phyloP scores from a whole-genome alignment of 2,329 filamentous ascomycete genomes.

The Calonectria hongkongensis region DNA sequence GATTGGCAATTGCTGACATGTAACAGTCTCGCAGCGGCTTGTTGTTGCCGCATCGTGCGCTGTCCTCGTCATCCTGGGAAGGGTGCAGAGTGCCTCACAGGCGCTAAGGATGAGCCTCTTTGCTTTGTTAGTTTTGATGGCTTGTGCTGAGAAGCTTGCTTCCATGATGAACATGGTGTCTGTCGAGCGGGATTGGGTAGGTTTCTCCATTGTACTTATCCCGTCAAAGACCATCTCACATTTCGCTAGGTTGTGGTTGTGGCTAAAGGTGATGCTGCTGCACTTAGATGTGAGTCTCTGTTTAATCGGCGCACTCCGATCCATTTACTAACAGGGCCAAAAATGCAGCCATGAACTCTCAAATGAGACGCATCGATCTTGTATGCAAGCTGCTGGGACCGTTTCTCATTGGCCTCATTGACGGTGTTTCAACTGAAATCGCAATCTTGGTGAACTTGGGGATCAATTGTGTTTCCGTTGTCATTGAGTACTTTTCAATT shows the following conservation, averaged over 20 bases:
- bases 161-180: constrained; percentile 80
- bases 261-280: constrained; percentile 46
- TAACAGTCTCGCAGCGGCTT: constrained; percentile 61
- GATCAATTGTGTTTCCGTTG: constrained; percentile 69
- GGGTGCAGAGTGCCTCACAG: constrained; percentile 17
- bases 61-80: constrained; percentile 62
- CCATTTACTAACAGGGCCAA: neutral
- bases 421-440: constrained; percentile 66
- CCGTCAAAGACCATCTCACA: neutral
- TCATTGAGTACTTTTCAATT: constrained; percentile 73
- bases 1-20: constrained; percentile 30
- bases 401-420: constrained; percentile 72
- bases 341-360: constrained; percentile 69
- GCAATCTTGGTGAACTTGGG: constrained; percentile 70
- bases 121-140: constrained; percentile 67
- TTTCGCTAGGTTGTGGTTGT: constrained; percentile 56
- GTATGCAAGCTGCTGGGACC: constrained; percentile 76
- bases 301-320: neutral
- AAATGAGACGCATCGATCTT: constrained; percentile 78
- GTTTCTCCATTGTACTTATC: neutral
- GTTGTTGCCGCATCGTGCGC: constrained; percentile 69
- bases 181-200: constrained; percentile 82
- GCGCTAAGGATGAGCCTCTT: constrained; percentile 55
- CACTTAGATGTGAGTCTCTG: constrained; percentile 43
- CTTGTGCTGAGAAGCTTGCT: constrained; percentile 81